Conservation (phyloP, 805 yeast genomes). For the Helenozyma rhizophorensis region DNA sequence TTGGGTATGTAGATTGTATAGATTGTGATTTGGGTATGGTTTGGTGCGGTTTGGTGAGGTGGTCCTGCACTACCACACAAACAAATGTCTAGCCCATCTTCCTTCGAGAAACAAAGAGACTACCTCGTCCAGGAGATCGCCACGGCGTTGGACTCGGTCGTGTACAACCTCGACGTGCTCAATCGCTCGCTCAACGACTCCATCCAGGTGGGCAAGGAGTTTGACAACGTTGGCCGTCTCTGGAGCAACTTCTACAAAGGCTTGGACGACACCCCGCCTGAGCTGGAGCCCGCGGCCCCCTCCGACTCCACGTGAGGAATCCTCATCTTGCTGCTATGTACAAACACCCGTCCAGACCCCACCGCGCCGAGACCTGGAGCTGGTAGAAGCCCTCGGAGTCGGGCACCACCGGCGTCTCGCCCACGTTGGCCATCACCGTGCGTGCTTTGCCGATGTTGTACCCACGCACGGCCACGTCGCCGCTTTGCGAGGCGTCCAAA, state of each 20-base stretch:
- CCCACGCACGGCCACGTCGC: constrained; percentile 57
- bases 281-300: background rate
- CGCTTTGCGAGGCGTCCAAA: constrained; percentile 34
- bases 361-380: constrained; percentile 46
- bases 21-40: too few relatives aligned
- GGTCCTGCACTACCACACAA: too few relatives aligned
- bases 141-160: constrained; percentile 56
- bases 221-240: constrained; percentile 63
- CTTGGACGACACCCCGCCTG: constrained; percentile 14
- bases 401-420: constrained; percentile 9
- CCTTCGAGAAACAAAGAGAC: constrained; percentile 58
- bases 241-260: constrained; percentile 70
- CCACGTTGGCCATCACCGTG: constrained; percentile 15
- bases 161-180: constrained; percentile 58
- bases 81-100: constrained; percentile 1
- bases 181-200: constrained; percentile 65
- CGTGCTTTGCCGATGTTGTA: constrained; percentile 56
- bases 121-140: constrained; percentile 54
- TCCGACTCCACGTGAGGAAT: background rate
- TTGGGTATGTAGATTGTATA: too few relatives aligned
- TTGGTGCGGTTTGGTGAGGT: too few relatives aligned
- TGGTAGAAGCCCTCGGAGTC: constrained; percentile 38
- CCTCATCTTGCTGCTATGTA: constrained; percentile 31
- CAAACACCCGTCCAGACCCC: constrained; percentile 72
- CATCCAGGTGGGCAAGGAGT: constrained; percentile 71